These are phyloP conservation scores for Malus sylvestris DNA, from an alignment of 306 rosid genomes.

Conservation along the genomic window DNA sequence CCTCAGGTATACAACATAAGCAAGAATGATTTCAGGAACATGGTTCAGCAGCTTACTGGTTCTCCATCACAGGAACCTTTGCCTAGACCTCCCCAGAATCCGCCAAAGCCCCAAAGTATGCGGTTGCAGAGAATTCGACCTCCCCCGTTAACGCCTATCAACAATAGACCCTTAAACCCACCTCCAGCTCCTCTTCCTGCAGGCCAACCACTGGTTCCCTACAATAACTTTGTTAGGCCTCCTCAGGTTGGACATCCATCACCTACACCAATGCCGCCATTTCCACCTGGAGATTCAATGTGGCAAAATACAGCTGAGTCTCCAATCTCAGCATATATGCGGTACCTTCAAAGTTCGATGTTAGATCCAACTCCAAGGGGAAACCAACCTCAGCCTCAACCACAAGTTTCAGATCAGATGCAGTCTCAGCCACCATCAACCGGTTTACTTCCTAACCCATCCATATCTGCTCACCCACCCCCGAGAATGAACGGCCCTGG, in stretches of 20 bases:
- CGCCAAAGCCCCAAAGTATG: constrained; percentile 75
- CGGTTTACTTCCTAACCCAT: constrained; percentile 61
- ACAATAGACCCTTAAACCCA: constrained; percentile 45
- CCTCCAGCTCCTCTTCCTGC: constrained; percentile 39
- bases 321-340: constrained; percentile 90
- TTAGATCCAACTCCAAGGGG: constrained; percentile 55
- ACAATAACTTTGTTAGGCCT: constrained; percentile 47
- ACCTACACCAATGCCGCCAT: constrained; percentile 34
- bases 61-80: constrained; percentile 79
- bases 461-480: constrained; percentile 32
- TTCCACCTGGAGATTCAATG: constrained; percentile 38
- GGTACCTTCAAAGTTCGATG: constrained; percentile 75
- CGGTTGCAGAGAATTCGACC: constrained; percentile 86
- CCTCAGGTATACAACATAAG: constrained; percentile 96
- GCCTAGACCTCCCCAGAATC: constrained; percentile 68
- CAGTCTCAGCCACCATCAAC: constrained; percentile 44
- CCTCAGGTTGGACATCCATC: constrained; percentile 58
- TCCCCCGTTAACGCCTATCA: constrained; percentile 75
- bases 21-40: constrained; percentile 84
- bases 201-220: constrained; percentile 47
- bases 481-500: constrained; percentile 50
- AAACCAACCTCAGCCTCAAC: constrained; percentile 27
- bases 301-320: constrained; percentile 71
- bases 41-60: constrained; percentile 96
- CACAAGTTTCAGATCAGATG: constrained; percentile 10